Conservation (phyloP, 495 filamentous ascomycete species). For the Penicillium robsamsonii region DNA sequence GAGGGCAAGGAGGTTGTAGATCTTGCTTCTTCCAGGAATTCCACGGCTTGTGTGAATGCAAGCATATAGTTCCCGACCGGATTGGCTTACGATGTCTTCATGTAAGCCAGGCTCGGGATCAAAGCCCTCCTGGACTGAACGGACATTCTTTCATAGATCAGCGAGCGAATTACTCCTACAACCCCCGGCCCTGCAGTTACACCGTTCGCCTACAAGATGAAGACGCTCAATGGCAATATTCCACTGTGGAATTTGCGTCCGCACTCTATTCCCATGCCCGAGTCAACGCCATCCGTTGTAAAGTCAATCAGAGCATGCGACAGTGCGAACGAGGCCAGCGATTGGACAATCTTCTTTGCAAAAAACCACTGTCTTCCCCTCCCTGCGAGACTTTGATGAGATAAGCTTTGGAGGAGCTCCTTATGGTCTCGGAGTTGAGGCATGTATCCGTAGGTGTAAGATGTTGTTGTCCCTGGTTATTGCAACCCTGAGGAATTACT, state of each 20-base stretch:
- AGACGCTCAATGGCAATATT: constrained; percentile 36
- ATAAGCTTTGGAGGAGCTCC: too few relatives aligned
- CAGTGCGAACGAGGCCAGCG: constrained; percentile 10
- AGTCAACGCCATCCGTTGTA: constrained; percentile 19
- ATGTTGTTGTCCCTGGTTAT: too few relatives aligned
- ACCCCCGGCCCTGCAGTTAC: not conserved
- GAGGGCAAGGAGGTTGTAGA: constrained; percentile 19
- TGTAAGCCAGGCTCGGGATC: constrained; percentile 20
- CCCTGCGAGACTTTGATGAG: too few relatives aligned
- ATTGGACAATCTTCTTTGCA: constrained; percentile 30
- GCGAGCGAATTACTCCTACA: constrained; percentile 31
- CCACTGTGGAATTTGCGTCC: constrained; percentile 34
- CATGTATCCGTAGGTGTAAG: too few relatives aligned
- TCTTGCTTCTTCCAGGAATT: constrained; percentile 21
- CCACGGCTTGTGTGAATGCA: constrained; percentile 29
- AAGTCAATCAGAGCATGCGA: constrained; percentile 25
- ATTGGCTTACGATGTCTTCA: constrained; percentile 39
- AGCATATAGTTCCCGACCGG: constrained; percentile 34
- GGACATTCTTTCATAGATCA: constrained; percentile 26
- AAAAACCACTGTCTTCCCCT: constrained; percentile 21
- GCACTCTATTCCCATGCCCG: constrained; percentile 36
- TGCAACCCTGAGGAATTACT: too few relatives aligned
- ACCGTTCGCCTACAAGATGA: constrained; percentile 30
- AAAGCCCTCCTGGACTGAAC: not conserved
- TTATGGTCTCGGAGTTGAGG: too few relatives aligned